Base-by-base conservation (phyloP, 2,329 filamentous ascomycete species). In the Colletotrichum spaethianum region DNA sequence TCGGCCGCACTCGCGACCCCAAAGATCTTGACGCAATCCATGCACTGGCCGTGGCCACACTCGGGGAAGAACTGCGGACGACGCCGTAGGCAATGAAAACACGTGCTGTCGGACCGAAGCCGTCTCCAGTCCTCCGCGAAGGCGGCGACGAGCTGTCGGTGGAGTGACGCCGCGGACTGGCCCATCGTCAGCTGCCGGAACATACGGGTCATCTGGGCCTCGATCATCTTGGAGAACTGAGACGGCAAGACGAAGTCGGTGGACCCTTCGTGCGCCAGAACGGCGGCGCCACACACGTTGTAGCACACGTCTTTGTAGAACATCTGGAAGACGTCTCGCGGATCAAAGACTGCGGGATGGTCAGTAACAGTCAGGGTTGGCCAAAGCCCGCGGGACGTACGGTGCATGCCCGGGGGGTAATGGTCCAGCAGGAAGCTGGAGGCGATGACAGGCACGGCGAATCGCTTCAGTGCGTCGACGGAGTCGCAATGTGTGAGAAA, bases 391-490 rank as follows among this genome's bases (percentile, higher is more conserved):
- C 16, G 6, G 36, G 33, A 46, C 28, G 11, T 70, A 70, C 36
- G 16, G 50, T 70, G 40, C 12, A 59, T 64, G 9, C n/a, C 31
- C 9, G 28, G 55, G 11, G 62, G 48, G 23, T 70, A 70, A 6
- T 64, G n/a, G 40, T 70, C 40, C 3, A 65, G 38, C 14, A 62
- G 42, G 31, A 70, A 64, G 36, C 67, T 70, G 8, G 56, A 70
- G 6, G 55, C n/a, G 20, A 70, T 57, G 9, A 70, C 18, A 14
- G 40, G 56, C 28, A 60, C 7, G 8, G 55, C 28, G 20, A 70
- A 70, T 26, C 40, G 26, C 1, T 53, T 61, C 20, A 70, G 5
- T 6, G 44, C n/a, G 6, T 57, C 14, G 11, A 50, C 9, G 12
- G 55, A 70, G 44, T 65, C 14, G 26, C 16, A 57, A 16, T 59